phyloP scores from a whole-genome alignment of 768 basidiomycete genomes.

The Xerocomellus dryophilus region DNA sequence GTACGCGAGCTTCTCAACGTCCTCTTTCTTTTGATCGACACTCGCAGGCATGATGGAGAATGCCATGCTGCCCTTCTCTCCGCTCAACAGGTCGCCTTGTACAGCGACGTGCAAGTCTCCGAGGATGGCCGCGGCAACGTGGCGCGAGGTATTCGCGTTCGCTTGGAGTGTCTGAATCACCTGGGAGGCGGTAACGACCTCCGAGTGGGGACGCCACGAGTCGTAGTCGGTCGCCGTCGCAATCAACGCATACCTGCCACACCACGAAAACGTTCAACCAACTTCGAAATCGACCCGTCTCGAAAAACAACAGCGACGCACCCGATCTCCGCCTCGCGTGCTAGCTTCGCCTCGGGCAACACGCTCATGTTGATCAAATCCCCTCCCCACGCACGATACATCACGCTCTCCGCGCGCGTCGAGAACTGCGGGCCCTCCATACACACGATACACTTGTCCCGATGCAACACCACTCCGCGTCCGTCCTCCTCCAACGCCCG shows the following conservation, averaged over 20 bases:
- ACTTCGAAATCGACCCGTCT: too few relatives aligned
- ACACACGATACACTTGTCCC: constrained; percentile 74
- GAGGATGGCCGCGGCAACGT: constrained; percentile 66
- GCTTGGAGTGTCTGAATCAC: constrained; percentile 77
- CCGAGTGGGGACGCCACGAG: constrained; percentile 81
- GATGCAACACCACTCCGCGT: constrained; percentile 65
- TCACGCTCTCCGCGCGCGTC: constrained; percentile 91
- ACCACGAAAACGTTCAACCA: background rate
- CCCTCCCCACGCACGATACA: constrained; percentile 92
- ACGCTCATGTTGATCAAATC: constrained; percentile 98
- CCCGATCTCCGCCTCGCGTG: constrained; percentile 93
- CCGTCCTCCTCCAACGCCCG: constrained; percentile 61
- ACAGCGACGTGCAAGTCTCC: constrained; percentile 65
- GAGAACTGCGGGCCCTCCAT: constrained; percentile 99
- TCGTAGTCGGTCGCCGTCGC: constrained; percentile 95
- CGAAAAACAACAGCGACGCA: constrained; percentile 24
- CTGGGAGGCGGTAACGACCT: constrained; percentile 84
- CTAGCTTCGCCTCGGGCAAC: constrained; percentile 95
- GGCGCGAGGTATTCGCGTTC: constrained; percentile 84
- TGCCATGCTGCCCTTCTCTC: constrained; percentile 78
- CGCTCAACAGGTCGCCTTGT: constrained; percentile 54
- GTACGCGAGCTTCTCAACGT: too few relatives aligned
- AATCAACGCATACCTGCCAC: constrained; percentile 65
- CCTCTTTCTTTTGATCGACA: constrained; percentile 47
- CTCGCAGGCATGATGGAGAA: constrained; percentile 80